These are phyloP conservation scores for Botrytis byssoidea DNA, from an alignment of 2,329 filamentous ascomycete genomes.

Conservation along the genomic window DNA sequence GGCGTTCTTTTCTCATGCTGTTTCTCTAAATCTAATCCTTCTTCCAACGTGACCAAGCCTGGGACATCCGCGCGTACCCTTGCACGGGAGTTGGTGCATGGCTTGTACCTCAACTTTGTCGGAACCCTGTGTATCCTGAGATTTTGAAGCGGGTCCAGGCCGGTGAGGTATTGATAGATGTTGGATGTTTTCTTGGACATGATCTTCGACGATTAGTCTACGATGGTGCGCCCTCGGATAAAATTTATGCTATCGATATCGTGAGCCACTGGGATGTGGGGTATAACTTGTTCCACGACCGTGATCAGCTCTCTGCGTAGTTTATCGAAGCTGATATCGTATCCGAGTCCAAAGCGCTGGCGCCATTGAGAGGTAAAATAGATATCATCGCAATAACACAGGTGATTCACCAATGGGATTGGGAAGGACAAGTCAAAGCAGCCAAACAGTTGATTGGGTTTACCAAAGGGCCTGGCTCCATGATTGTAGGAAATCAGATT, in stretches of 20 bases:
- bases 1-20: not conserved
- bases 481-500: conserved; percentile 21
- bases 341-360: conserved; percentile 30
- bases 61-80: conserved; percentile 24
- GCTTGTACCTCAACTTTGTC: conserved; percentile 25
- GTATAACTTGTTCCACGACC: conserved; percentile 42
- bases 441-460: conserved; percentile 22
- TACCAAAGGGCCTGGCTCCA: conserved; percentile 2
- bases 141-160: conserved; percentile 26
- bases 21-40: not conserved
- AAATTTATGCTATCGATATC: conserved; percentile 38
- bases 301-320: conserved; percentile 33
- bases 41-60: conserved; percentile 25
- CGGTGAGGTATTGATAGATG: conserved; percentile 24
- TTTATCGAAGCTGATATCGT: conserved; percentile 40
- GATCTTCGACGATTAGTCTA: conserved; percentile 41
- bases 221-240: conserved; percentile 40
- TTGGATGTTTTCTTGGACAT: conserved; percentile 42
- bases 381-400: conserved; percentile 44
- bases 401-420: conserved; percentile 47
- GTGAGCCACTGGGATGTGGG: conserved; percentile 39
- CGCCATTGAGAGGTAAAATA: conserved; percentile 41
- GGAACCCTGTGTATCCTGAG: conserved; percentile 20
- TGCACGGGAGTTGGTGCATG: conserved; percentile 30
- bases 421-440: conserved; percentile 38